Evolutionary conservation across 495 filamentous ascomycete species (phyloP).

Genomic region (Penicillium taxi): DNA sequence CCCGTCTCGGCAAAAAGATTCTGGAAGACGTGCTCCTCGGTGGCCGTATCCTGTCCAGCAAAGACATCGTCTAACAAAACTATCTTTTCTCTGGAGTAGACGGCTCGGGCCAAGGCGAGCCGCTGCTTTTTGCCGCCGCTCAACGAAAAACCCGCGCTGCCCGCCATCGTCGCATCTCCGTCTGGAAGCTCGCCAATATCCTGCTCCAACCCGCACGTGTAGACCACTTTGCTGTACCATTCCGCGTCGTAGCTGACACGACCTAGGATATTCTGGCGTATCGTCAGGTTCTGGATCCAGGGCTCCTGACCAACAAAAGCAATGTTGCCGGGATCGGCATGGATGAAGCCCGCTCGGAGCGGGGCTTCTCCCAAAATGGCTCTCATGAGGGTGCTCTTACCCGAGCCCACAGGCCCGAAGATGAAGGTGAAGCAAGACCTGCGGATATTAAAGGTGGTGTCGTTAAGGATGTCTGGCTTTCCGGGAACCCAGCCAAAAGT

Average conservation of each 20-base stretch:
- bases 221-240: slow-evolving; percentile 28
- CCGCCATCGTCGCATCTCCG: slow-evolving; percentile 67
- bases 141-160: slow-evolving; percentile 72
- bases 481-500: background rate
- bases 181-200: slow-evolving; percentile 32
- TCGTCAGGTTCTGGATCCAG: slow-evolving; percentile 31
- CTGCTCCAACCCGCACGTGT: slow-evolving; percentile 21
- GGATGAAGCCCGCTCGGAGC: slow-evolving; percentile 1
- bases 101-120: slow-evolving; percentile 5
- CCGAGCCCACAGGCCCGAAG: slow-evolving; percentile 20
- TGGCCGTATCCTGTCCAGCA: slow-evolving; percentile 10
- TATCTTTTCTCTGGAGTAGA: background rate
- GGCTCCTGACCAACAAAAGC: slow-evolving; percentile 32
- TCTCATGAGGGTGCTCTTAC: slow-evolving; percentile 24
- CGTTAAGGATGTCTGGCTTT: background rate
- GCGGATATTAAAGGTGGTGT: background rate
- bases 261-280: slow-evolving; percentile 28
- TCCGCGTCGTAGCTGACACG: slow-evolving; percentile 11
- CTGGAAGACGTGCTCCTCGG: slow-evolving; percentile 36
- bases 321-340: background rate
- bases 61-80: background rate
- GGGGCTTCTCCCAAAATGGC: slow-evolving; percentile 19
- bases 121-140: slow-evolving; percentile 81
- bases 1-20: slow-evolving; percentile 25
- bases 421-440: slow-evolving; percentile 9